Evolutionary conservation across 331 rosid species (phyloP).

Genomic region (Rhamnella rubrinervis): DNA sequence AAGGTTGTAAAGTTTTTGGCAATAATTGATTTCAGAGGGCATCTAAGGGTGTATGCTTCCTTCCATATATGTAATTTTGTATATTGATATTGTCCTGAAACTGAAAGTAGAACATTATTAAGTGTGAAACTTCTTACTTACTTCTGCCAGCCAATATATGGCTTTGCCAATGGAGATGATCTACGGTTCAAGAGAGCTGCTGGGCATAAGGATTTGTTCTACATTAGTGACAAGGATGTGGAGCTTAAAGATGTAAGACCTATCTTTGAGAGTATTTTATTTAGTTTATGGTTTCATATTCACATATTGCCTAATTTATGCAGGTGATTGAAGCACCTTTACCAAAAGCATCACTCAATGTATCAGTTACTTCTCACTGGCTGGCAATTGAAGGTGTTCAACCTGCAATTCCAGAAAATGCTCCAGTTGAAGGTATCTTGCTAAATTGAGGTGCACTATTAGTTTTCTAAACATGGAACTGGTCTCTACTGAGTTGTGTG

Average conservation of each 20-base stretch:
- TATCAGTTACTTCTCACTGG: conserved; percentile 73
- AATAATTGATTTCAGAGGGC: no score
- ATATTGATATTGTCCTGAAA: neutral
- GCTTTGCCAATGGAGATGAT: conserved; percentile 70
- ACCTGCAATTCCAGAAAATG: conserved; percentile 85
- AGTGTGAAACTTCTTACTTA: conserved; percentile 11
- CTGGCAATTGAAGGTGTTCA: conserved; percentile 95
- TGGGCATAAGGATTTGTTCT: conserved; percentile 88
- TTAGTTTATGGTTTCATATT: conserved; percentile 18
- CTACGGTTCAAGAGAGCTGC: conserved; percentile 73
- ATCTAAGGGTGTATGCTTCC: neutral
- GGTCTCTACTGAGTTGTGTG: conserved; percentile 17
- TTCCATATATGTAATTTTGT: neutral
- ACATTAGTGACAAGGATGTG: conserved; percentile 86
- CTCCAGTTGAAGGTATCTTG: conserved; percentile 60
- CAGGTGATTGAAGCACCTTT: conserved; percentile 73
- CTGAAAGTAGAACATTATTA: neutral
- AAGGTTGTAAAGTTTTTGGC: no score
- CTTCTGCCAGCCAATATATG: conserved; percentile 70
- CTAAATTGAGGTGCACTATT: conserved; percentile 16
- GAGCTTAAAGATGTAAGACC: conserved; percentile 81
- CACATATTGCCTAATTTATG: conserved; percentile 22
- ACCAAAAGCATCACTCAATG: conserved; percentile 72
- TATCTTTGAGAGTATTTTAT: conserved; percentile 3
- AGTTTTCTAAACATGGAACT: neutral